Evolutionary conservation across 202 grass and related monocot genomes (phyloP).

Genomic region (Zizania palustris): DNA sequence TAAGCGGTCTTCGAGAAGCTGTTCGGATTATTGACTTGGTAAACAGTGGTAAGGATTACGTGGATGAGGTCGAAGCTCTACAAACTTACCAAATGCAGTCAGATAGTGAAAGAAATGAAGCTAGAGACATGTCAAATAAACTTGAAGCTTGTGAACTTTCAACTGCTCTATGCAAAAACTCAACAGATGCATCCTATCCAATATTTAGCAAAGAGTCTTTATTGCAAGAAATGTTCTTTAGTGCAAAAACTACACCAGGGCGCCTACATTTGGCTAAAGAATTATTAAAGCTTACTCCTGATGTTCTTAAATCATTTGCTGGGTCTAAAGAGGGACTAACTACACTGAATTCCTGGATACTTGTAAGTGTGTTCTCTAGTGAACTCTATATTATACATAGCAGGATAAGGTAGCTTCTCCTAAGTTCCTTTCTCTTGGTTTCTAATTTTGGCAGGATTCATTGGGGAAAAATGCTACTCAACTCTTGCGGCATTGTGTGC

Average conservation of each 20-base stretch:
- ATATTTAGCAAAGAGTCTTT: slow-evolving; percentile 72
- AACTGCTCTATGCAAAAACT: slow-evolving; percentile 67
- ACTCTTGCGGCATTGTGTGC: slow-evolving; percentile 89
- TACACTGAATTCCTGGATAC: slow-evolving; percentile 90
- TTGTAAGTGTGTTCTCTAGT: slow-evolving; percentile 70
- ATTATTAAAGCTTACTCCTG: slow-evolving; percentile 65
- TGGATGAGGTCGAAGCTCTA: slow-evolving; percentile 87
- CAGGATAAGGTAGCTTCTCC: slow-evolving; percentile 38
- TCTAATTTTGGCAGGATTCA: slow-evolving; percentile 73
- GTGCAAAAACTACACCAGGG: slow-evolving; percentile 86
- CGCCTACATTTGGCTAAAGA: slow-evolving; percentile 91
- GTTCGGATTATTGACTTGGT: slow-evolving; percentile 87
- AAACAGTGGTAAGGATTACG: slow-evolving; percentile 72
- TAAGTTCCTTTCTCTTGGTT: slow-evolving; percentile 39
- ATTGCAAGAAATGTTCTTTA: slow-evolving; percentile 93
- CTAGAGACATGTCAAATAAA: slow-evolving; percentile 78
- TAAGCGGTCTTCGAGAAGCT: slow-evolving; percentile 96
- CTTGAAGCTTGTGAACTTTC: slow-evolving; percentile 84
- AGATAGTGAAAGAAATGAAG: slow-evolving; percentile 91
- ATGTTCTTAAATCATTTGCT: slow-evolving; percentile 87
- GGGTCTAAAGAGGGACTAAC: slow-evolving; percentile 89
- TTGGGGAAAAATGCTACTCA: slow-evolving; percentile 97
- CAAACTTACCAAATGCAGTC: slow-evolving; percentile 74
- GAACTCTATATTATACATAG: slow-evolving; percentile 37
- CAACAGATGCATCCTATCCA: slow-evolving; percentile 57